Evolutionary conservation across 2,329 filamentous ascomycete species (phyloP).

Genomic region (Xenoacremonium recifei): DNA sequence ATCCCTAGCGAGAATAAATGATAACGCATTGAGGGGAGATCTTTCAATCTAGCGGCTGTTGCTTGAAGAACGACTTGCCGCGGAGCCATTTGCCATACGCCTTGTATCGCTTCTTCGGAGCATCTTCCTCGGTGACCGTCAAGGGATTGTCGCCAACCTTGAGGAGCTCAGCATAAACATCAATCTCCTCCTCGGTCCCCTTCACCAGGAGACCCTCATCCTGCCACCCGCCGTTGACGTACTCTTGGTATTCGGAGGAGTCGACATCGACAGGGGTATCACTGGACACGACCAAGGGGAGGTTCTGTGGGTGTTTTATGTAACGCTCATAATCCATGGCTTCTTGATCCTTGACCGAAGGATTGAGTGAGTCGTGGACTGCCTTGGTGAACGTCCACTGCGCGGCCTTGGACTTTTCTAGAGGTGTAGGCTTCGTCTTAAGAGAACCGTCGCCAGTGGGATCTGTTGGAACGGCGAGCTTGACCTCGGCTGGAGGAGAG

Average conservation of each 20-base stretch:
- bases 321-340: slow-evolving; percentile 86
- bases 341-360: slow-evolving; percentile 73
- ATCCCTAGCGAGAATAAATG: not conserved
- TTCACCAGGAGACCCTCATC: slow-evolving; percentile 54
- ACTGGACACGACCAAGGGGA: slow-evolving; percentile 76
- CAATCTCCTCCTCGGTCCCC: slow-evolving; percentile 45
- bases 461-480: slow-evolving; percentile 13
- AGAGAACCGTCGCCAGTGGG: slow-evolving; percentile 16
- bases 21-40: not conserved
- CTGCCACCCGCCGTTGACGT: slow-evolving; percentile 68
- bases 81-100: slow-evolving; percentile 92
- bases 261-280: slow-evolving; percentile 61
- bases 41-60: slow-evolving; percentile 63
- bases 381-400: slow-evolving; percentile 89
- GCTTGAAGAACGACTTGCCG: slow-evolving; percentile 95
- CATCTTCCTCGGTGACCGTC: slow-evolving; percentile 84
- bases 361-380: slow-evolving; percentile 81
- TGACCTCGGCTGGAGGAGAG: slow-evolving; percentile 8
- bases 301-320: slow-evolving; percentile 81
- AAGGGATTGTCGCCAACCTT: slow-evolving; percentile 78
- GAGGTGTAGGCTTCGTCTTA: slow-evolving; percentile 55
- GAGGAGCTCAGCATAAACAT: slow-evolving; percentile 74
- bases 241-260: slow-evolving; percentile 73
- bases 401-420: slow-evolving; percentile 77
- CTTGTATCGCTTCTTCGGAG: slow-evolving; percentile 92